phyloP scores from a whole-genome alignment of 768 basidiomycete species.

The Lactarius psammicola region DNA sequence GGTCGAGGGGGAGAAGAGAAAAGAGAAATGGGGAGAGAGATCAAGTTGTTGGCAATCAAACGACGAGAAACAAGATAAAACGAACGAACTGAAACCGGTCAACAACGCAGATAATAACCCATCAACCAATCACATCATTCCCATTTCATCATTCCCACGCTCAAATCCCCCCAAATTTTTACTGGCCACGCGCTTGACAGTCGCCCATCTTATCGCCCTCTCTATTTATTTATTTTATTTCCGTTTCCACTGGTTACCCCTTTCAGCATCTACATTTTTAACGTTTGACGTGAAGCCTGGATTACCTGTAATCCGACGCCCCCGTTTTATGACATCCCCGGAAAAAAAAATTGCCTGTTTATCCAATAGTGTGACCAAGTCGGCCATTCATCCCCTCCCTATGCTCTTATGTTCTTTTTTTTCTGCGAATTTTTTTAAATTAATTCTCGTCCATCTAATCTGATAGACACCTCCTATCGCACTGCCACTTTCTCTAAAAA shows the following conservation, averaged over 20 bases:
- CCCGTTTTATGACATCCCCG: conserved; percentile 5
- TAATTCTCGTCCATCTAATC: conserved; percentile 8
- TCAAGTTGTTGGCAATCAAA: conserved; percentile 22
- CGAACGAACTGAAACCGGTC: neutral
- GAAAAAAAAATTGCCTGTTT: neutral
- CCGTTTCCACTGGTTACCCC: conserved; percentile 13
- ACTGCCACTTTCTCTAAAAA: conserved; percentile 21
- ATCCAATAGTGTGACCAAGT: too few relatives aligned
- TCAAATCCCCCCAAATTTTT: neutral
- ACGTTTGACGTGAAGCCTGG: conserved; percentile 21
- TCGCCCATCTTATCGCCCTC: conserved; percentile 15
- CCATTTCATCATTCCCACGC: conserved; percentile 24
- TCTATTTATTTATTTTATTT: conserved; percentile 7
- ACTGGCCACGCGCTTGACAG: too few relatives aligned
- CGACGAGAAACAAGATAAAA: conserved; percentile 21
- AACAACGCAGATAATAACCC: neutral
- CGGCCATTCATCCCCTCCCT: neutral
- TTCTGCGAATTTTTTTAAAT: neutral
- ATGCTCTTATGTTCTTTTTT: neutral
- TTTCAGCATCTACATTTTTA: conserved; percentile 21
- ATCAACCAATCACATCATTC: conserved; percentile 25
- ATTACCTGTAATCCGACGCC: conserved; percentile 12
- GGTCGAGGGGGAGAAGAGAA: neutral
- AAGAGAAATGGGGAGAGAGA: conserved; percentile 15
- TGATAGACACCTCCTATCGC: conserved; percentile 14